phyloP scores from a whole-genome alignment of 2,329 filamentous ascomycete genomes.

The Botrytis medusae region DNA sequence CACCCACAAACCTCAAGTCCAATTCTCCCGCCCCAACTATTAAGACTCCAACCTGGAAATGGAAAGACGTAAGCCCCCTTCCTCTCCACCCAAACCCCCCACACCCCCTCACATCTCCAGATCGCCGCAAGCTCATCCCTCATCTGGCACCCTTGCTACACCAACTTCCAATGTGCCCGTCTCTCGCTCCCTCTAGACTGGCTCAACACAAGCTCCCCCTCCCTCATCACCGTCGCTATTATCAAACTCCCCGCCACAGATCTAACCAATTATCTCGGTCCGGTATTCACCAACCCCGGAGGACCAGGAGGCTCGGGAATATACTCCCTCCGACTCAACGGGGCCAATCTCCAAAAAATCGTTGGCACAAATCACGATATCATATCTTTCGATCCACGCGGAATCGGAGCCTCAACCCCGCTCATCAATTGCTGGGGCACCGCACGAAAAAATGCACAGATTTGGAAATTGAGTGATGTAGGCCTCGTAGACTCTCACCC shows the following conservation, averaged over 20 bases:
- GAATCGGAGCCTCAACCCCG: slow-evolving; percentile 49
- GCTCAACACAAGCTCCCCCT: slow-evolving; percentile 23
- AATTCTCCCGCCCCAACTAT: background rate
- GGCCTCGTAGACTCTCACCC: slow-evolving; percentile 49
- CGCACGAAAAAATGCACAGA: slow-evolving; percentile 43
- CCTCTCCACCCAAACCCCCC: background rate
- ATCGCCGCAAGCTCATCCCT: slow-evolving; percentile 21
- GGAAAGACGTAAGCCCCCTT: background rate
- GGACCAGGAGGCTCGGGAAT: slow-evolving; percentile 52
- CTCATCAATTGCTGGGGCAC: slow-evolving; percentile 50
- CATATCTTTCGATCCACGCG: slow-evolving; percentile 53
- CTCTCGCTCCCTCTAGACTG: slow-evolving; percentile 35
- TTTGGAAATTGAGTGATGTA: slow-evolving; percentile 49
- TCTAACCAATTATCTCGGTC: slow-evolving; percentile 27
- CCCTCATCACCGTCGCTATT: slow-evolving; percentile 27
- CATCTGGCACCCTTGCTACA: slow-evolving; percentile 33
- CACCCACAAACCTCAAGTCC: background rate
- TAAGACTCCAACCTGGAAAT: background rate
- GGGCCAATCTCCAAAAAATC: slow-evolving; percentile 45
- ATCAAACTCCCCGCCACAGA: slow-evolving; percentile 31
- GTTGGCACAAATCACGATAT: slow-evolving; percentile 50
- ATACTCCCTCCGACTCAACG: slow-evolving; percentile 27
- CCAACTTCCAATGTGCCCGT: slow-evolving; percentile 33
- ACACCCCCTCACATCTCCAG: background rate
- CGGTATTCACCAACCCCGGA: slow-evolving; percentile 33